Conservation (phyloP, 2,329 filamentous ascomycete genomes). For the Cladosporium halotolerans region DNA sequence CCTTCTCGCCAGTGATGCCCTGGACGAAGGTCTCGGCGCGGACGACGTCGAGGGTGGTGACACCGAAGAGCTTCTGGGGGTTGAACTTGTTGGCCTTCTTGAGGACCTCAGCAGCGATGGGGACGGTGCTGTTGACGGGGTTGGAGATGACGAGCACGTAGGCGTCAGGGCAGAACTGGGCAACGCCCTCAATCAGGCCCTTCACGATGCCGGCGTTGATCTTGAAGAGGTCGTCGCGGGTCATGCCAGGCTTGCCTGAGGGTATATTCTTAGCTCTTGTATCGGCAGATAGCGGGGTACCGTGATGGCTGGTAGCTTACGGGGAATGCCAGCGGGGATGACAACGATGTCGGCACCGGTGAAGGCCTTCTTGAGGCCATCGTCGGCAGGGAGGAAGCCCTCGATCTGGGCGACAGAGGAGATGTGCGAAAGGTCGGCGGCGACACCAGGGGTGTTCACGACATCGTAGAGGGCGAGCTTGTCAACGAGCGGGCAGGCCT, state of each 20-base stretch:
- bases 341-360: conserved; percentile 92
- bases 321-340: conserved; percentile 96
- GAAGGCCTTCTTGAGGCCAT: conserved; percentile 78
- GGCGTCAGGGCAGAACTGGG: conserved; percentile 84
- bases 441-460: conserved; percentile 95
- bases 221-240: conserved; percentile 98
- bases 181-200: conserved; percentile 80
- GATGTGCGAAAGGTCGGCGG: conserved; percentile 95
- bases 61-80: conserved; percentile 92
- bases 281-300: background rate
- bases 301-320: conserved; percentile 42
- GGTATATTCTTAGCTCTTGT: conserved; percentile 14
- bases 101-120: conserved; percentile 93
- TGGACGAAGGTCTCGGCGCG: conserved; percentile 95
- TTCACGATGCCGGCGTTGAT: conserved; percentile 98
- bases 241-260: conserved; percentile 97
- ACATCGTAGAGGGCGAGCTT: conserved; percentile 99
- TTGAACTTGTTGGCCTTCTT: conserved; percentile 92
- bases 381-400: conserved; percentile 79
- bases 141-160: conserved; percentile 97
- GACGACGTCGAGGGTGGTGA: conserved; percentile 97
- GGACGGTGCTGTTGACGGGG: conserved; percentile 98
- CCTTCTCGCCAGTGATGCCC: conserved; percentile 72
- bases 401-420: conserved; percentile 80
- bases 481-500: conserved; percentile 78